Percentiles rank a stretch among this genome's conserved stretches.
Conservation (phyloP, 345 rosid species). For the Gossypium longicalyx region DNA sequence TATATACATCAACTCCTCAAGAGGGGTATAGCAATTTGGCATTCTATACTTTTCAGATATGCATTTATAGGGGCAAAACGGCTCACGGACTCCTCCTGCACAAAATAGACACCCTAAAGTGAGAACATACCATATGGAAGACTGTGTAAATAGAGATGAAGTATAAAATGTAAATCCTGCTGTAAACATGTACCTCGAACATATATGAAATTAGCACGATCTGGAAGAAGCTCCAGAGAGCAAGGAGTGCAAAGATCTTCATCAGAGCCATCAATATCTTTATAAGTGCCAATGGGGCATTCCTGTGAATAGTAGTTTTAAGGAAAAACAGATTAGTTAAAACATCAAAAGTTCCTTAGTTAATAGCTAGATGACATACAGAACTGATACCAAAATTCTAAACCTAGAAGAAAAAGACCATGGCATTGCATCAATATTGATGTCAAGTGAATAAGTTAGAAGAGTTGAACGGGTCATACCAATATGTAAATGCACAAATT, state of each 20-base stretch:
- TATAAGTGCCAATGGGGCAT: conserved; percentile 93
- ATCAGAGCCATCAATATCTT: conserved; percentile 82
- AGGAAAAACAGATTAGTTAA: background rate
- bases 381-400: background rate
- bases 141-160: conserved; percentile 15
- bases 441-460: background rate
- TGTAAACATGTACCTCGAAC: conserved; percentile 61
- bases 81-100: conserved; percentile 73
- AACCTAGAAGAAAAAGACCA: background rate
- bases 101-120: conserved; percentile 22
- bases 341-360: background rate
- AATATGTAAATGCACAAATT: background rate
- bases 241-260: conserved; percentile 78
- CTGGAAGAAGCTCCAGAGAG: conserved; percentile 73
- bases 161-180: background rate
- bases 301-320: conserved; percentile 42
- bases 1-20: conserved; percentile 79
- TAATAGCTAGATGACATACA: background rate
- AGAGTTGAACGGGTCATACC: background rate
- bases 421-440: background rate
- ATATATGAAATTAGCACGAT: conserved; percentile 71
- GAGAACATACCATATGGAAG: conserved; percentile 14
- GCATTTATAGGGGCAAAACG: conserved; percentile 80
- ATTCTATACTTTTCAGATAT: conserved; percentile 83
- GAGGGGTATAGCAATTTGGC: conserved; percentile 95